Evolutionary conservation across 768 basidiomycete species (phyloP).

Genomic region (Obba rivulosa): DNA sequence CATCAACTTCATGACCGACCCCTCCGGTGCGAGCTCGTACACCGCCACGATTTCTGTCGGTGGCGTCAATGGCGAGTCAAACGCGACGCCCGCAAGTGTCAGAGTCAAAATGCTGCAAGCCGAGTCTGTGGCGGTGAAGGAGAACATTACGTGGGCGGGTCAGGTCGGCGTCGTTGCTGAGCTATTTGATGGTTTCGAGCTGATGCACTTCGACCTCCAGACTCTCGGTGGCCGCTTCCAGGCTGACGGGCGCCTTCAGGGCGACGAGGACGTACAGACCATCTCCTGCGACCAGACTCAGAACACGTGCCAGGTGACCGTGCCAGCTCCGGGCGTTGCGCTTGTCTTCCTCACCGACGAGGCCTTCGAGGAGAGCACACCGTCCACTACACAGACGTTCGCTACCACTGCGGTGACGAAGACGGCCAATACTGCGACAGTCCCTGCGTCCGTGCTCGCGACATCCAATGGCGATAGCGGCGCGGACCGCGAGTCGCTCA

Average conservation of each 20-base stretch:
- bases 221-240: conserved; percentile 30
- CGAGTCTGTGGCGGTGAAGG: conserved; percentile 34
- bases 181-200: neutral
- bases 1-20: conserved; percentile 44
- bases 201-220: conserved; percentile 8
- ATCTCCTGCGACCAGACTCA: conserved; percentile 34
- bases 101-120: conserved; percentile 25
- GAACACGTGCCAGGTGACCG: conserved; percentile 52
- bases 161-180: conserved; percentile 27
- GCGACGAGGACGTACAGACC: conserved; percentile 26
- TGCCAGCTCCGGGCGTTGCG: conserved; percentile 70
- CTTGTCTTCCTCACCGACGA: conserved; percentile 62
- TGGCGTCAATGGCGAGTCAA: conserved; percentile 19
- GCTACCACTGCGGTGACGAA: conserved; percentile 45
- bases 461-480: conserved; percentile 59
- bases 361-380: conserved; percentile 31
- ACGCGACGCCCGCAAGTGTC: conserved; percentile 26
- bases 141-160: conserved; percentile 45
- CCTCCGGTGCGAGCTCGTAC: conserved; percentile 34
- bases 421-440: conserved; percentile 46
- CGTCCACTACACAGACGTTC: conserved; percentile 41
- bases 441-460: conserved; percentile 49
- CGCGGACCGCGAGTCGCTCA: conserved; percentile 24
- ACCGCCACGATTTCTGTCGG: conserved; percentile 30
- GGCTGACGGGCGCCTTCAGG: conserved; percentile 36